A percentile compares a stretch with the other conserved stretches of the same genome.
These are phyloP conservation scores for Aquanectria penicillioides DNA, from an alignment of 2,329 filamentous ascomycete genomes.

Conservation along the genomic window DNA sequence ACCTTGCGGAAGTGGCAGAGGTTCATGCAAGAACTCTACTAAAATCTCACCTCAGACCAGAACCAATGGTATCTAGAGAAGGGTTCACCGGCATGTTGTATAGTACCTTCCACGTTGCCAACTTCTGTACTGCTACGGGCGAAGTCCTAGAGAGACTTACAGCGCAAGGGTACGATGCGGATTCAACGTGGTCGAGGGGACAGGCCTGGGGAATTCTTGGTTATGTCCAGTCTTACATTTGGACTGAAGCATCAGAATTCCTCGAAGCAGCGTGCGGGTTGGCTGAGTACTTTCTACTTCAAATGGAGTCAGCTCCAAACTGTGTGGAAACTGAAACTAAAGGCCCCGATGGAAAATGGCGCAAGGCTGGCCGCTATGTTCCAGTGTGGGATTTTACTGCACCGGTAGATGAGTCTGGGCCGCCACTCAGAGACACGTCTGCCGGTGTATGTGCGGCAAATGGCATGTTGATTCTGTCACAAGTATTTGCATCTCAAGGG, in stretches of 20 bases:
- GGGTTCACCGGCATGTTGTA: slow-evolving; percentile 28
- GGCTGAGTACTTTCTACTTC: slow-evolving; percentile 57
- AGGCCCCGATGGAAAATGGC: not conserved
- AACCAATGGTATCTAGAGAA: slow-evolving; percentile 24
- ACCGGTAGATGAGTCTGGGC: slow-evolving; percentile 45
- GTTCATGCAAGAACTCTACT: slow-evolving; percentile 52
- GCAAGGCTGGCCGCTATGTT: slow-evolving; percentile 32
- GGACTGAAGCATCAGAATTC: slow-evolving; percentile 55
- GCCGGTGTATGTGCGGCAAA: slow-evolving; percentile 54
- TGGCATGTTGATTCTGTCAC: slow-evolving; percentile 51
- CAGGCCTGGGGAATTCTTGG: slow-evolving; percentile 61
- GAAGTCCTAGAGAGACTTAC: slow-evolving; percentile 52
- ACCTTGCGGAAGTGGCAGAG: slow-evolving; percentile 48
- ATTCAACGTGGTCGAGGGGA: slow-evolving; percentile 59
- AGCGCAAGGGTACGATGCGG: slow-evolving; percentile 55
- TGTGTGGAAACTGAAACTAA: slow-evolving; percentile 37
- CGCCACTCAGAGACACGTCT: slow-evolving; percentile 48
- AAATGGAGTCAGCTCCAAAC: slow-evolving; percentile 44
- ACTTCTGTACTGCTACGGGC: slow-evolving; percentile 54
- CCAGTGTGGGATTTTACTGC: slow-evolving; percentile 53
- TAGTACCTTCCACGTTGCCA: slow-evolving; percentile 53
- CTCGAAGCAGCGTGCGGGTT: slow-evolving; percentile 54
- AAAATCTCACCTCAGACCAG: slow-evolving; percentile 50
- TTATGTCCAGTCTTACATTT: slow-evolving; percentile 58
- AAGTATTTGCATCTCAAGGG: too few species aligned